These are phyloP conservation scores for Byssoonygena ceratinophila DNA, from an alignment of 2,329 filamentous ascomycete genomes.

Conservation along the genomic window DNA sequence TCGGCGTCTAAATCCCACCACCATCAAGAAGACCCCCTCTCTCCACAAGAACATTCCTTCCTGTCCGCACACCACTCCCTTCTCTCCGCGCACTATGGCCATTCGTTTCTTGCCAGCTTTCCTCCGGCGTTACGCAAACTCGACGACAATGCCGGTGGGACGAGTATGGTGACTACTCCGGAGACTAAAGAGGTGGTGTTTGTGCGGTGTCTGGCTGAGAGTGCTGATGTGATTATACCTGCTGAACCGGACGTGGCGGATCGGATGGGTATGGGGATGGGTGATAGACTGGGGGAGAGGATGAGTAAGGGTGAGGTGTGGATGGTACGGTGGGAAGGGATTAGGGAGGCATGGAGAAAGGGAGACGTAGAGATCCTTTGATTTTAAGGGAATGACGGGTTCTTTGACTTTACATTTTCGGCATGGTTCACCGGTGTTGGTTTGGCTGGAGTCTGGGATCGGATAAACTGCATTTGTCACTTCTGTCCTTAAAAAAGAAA, in stretches of 20 bases:
- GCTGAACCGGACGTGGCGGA: slow-evolving; percentile 21
- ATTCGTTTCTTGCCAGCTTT: slow-evolving; percentile 75
- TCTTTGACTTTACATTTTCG: not conserved
- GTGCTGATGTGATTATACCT: slow-evolving; percentile 37
- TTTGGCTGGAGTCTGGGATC: not conserved
- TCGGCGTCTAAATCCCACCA: slow-evolving; percentile 13
- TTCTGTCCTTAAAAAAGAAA: not conserved
- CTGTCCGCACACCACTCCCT: slow-evolving; percentile 75
- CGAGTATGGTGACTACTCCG: slow-evolving; percentile 84
- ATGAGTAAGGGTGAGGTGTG: slow-evolving; percentile 53
- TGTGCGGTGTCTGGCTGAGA: slow-evolving; percentile 47
- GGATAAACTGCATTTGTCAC: not conserved
- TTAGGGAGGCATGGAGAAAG: slow-evolving; percentile 44
- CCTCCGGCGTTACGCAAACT: slow-evolving; percentile 68
- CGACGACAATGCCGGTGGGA: slow-evolving; percentile 80
- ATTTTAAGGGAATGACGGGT: not conserved
- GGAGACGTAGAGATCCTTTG: slow-evolving; percentile 38
- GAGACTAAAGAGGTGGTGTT: slow-evolving; percentile 79
- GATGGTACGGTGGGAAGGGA: slow-evolving; percentile 64
- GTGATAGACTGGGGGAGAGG: slow-evolving; percentile 25
- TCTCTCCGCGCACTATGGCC: slow-evolving; percentile 71
- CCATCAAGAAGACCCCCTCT: slow-evolving; percentile 46
- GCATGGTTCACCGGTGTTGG: slow-evolving; percentile 1
- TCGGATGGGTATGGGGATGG: slow-evolving; percentile 21
- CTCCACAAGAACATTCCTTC: slow-evolving; percentile 67